These are phyloP conservation scores for Colletotrichum scovillei DNA, from an alignment of 2,329 filamentous ascomycete species.

Conservation along the genomic window DNA sequence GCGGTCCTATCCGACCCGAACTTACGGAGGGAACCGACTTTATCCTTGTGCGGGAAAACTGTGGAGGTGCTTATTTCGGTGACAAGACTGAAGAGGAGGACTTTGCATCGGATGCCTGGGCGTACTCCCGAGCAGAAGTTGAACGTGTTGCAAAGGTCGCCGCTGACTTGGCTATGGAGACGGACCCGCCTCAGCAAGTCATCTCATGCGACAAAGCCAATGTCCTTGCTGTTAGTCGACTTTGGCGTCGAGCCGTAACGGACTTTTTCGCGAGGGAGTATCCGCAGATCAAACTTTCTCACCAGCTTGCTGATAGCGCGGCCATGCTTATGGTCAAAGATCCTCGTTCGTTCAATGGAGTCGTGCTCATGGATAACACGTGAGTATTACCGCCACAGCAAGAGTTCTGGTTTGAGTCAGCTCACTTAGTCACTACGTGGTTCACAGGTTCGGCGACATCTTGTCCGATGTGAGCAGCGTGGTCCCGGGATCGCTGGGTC, in stretches of 20 bases:
- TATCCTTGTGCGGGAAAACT: constrained; percentile 62
- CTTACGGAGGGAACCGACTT: constrained; percentile 54
- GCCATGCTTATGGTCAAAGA: constrained; percentile 60
- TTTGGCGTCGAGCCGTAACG: background rate
- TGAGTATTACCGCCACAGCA: background rate
- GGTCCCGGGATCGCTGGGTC: background rate
- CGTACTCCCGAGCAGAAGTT: constrained; percentile 56
- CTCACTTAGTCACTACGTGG: no score
- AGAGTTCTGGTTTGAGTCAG: no score
- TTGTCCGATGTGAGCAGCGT: background rate
- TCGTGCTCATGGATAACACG: background rate
- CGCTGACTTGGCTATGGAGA: constrained; percentile 53
- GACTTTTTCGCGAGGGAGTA: constrained; percentile 55
- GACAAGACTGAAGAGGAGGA: constrained; percentile 56
- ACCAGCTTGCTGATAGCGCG: constrained; percentile 60
- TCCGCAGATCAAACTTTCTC: constrained; percentile 53
- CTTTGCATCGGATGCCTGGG: constrained; percentile 59
- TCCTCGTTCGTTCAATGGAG: background rate
- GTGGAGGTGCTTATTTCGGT: constrained; percentile 62
- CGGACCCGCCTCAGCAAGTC: constrained; percentile 49
- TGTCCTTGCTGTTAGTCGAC: constrained; percentile 47
- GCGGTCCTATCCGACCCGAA: background rate
- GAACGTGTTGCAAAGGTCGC: constrained; percentile 59
- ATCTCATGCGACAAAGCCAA: constrained; percentile 65
- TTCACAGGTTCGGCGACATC: background rate